A percentile compares a stretch with the other conserved stretches of the same genome.
Evolutionary conservation across 371 early-diverging fungal genomes (phyloP).

Genomic region (Saksenaea oblongispora): DNA sequence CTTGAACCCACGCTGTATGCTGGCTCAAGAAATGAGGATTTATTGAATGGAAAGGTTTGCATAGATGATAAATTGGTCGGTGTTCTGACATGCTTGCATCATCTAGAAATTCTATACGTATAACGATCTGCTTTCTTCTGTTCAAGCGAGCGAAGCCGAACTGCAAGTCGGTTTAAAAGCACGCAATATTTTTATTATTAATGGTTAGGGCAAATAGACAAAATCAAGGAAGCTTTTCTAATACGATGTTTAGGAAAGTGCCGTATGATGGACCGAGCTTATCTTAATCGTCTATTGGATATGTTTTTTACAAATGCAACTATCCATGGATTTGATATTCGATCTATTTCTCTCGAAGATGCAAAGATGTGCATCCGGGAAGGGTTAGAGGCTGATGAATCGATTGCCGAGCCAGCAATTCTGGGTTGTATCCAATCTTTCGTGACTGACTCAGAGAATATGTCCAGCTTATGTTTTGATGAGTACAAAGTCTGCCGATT

Average conservation of each 20-base stretch:
- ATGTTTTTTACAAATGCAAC: slow-evolving; percentile 32
- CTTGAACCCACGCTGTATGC: slow-evolving; percentile 34
- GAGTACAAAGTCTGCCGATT: slow-evolving; percentile 39
- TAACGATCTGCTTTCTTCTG: slow-evolving; percentile 30
- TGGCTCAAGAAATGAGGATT: slow-evolving; percentile 38
- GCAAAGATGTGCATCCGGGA: slow-evolving; percentile 29
- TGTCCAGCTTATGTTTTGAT: slow-evolving; percentile 16
- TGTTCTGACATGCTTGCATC: not conserved
- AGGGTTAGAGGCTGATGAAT: slow-evolving; percentile 22
- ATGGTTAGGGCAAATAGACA: slow-evolving; percentile 22
- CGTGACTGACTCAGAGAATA: slow-evolving; percentile 9
- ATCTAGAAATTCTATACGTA: slow-evolving; percentile 30
- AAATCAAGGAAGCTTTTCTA: not conserved
- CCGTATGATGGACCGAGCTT: slow-evolving; percentile 35
- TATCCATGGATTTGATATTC: slow-evolving; percentile 25
- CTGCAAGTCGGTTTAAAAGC: slow-evolving; percentile 35
- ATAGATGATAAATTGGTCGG: not conserved
- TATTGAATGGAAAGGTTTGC: slow-evolving; percentile 18
- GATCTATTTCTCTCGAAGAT: slow-evolving; percentile 18
- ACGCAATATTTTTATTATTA: slow-evolving; percentile 39
- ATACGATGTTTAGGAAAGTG: slow-evolving; percentile 24
- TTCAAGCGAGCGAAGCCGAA: slow-evolving; percentile 59
- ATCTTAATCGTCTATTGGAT: slow-evolving; percentile 36
- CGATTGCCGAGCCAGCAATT: slow-evolving; percentile 35
- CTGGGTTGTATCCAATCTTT: slow-evolving; percentile 33